Evolutionary conservation across 2,329 filamentous ascomycete species (phyloP), one percentile per base, ranked within the genome.

Genomic region (Penicillium sp.): DNA sequence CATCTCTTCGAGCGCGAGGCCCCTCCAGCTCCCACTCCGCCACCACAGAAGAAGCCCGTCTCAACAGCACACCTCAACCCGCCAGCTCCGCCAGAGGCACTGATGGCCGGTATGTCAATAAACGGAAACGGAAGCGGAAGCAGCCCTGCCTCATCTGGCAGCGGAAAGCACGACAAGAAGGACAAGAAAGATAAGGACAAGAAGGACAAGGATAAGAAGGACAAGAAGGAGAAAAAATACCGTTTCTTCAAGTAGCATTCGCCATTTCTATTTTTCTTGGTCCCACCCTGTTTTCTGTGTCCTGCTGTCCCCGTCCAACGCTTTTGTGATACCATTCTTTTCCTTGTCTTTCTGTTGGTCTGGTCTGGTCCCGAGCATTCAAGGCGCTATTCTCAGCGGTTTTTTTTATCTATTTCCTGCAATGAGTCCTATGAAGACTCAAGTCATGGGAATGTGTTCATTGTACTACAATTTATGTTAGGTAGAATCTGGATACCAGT

Each of bases 1-100:
- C 91, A 96, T 76, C 77, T 99, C 10, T 94, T 94, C 65, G 91
- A 96, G 73, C 84, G 86, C 50, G 85, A 87, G 25, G 76, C 80
- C 45, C 78, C 79, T 4, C 79, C 86, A 39, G 76, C 79, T 39
- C 85, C 87, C 11, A 60, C 62, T 34, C 66, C 65, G 25, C 64
- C 67, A 19, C 59, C 62, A 23, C 65, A 62, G n/a, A 64, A 68
- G 56, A 56, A 58, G 10, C 60, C 65, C 13, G 58, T 61, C 4
- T 63, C 66, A 10, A 58, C 57, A 21, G 59, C 65, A 4, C 56
- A 63, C 36, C 61, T 63, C 53, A 69, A 68, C 47, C 65, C 63
- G 8, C 66, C 68, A 4, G 68, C 63, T 23, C 69, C 71, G 9
- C 70, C 71, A 21, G 65, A 71, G n/a, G 69, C 67, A 10, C 65